phyloP scores from a whole-genome alignment of 2,329 filamentous ascomycete species.

The Leptographium flavum region DNA sequence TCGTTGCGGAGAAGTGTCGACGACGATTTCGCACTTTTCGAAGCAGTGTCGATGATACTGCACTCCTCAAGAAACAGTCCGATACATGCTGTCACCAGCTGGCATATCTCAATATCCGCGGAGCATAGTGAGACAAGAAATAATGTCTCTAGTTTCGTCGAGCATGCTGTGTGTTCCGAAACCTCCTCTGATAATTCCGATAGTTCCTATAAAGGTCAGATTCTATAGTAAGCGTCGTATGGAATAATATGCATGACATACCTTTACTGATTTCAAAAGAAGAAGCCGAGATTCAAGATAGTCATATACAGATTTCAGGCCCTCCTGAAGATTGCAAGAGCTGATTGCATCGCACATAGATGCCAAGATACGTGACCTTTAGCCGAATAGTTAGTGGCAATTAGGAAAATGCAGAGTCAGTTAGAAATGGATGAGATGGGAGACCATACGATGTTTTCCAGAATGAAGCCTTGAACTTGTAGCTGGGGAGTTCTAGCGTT shows the following conservation, averaged over 20 bases:
- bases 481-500: slow-evolving; percentile 21
- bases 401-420: background rate
- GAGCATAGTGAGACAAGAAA: slow-evolving; percentile 52
- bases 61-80: slow-evolving; percentile 49
- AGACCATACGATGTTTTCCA: slow-evolving; percentile 37
- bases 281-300: slow-evolving; percentile 42
- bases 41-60: slow-evolving; percentile 34
- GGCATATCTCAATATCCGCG: slow-evolving; percentile 49
- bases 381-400: background rate
- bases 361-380: slow-evolving; percentile 29
- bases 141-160: slow-evolving; percentile 44
- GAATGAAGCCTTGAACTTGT: slow-evolving; percentile 27
- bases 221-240: background rate
- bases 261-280: slow-evolving; percentile 35
- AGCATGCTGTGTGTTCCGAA: slow-evolving; percentile 36
- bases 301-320: slow-evolving; percentile 33
- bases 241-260: slow-evolving; percentile 16
- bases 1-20: slow-evolving; percentile 43
- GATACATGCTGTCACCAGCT: slow-evolving; percentile 48
- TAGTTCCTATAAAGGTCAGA: slow-evolving; percentile 29
- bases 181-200: slow-evolving; percentile 38
- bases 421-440: background rate
- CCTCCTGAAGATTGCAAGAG: slow-evolving; percentile 26
- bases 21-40: slow-evolving; percentile 34
- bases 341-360: slow-evolving; percentile 34